Percentiles rank a stretch among this genome's conserved stretches.
Evolutionary conservation across 306 rosid genomes (phyloP).

Genomic region (Cicer judaicum): DNA sequence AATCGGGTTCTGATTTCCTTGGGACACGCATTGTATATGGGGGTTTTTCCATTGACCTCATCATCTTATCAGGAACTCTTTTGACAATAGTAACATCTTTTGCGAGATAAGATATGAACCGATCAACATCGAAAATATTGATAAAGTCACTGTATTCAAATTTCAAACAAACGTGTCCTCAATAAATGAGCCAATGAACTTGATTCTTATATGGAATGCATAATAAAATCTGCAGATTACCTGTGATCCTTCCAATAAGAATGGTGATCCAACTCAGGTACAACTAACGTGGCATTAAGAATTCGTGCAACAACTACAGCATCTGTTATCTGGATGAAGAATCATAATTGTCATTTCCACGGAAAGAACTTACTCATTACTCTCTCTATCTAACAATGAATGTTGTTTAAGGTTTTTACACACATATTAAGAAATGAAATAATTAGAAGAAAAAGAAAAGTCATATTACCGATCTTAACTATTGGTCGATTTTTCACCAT

Average conservation of each 20-base stretch:
- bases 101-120: conserved; percentile 91
- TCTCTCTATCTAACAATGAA: too few species aligned
- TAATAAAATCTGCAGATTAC: conserved; percentile 50
- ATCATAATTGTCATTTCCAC: conserved; percentile 45
- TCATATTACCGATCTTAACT: too few species aligned
- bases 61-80: conserved; percentile 88
- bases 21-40: conserved; percentile 99
- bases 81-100: conserved; percentile 85
- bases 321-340: conserved; percentile 83
- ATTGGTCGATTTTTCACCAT: too few species aligned
- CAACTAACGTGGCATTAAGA: conserved; percentile 95
- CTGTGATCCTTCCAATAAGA: conserved; percentile 97
- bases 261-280: conserved; percentile 96
- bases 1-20: conserved; percentile 93
- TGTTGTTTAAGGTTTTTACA: too few species aligned
- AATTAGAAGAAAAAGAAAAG: too few species aligned
- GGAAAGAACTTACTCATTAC: conserved; percentile 4
- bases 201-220: conserved; percentile 26
- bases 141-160: conserved; percentile 74
- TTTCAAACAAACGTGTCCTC: conserved; percentile 24
- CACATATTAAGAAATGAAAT: too few species aligned
- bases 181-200: conserved; percentile 34
- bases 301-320: conserved; percentile 96
- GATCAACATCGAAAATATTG: conserved; percentile 81
- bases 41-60: conserved; percentile 95